Percentiles rank a stretch among this genome's conserved stretches.
Conservation (phyloP, 192 early-diverging fungal genomes). For the Entomortierella beljakovae region DNA sequence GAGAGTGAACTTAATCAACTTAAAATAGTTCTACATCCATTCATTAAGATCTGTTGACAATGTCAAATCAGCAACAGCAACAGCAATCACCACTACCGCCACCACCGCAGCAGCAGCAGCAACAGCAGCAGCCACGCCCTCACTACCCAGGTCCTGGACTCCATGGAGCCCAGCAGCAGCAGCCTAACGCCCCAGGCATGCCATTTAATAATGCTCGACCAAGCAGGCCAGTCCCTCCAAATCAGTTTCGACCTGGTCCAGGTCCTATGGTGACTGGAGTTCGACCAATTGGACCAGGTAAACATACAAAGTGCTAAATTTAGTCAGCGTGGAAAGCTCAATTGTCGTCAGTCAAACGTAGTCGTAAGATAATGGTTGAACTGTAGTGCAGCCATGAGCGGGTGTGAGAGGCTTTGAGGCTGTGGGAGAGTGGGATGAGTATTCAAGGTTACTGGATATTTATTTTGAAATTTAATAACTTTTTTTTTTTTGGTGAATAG, state of each 20-base stretch:
- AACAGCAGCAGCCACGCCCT: not conserved
- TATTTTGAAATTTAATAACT: too few species aligned
- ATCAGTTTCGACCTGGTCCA: constrained; percentile 21
- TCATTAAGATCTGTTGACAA: too few species aligned
- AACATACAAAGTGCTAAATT: not conserved
- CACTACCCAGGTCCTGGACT: too few species aligned
- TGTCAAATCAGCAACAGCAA: constrained; percentile 23
- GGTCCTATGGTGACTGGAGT: constrained; percentile 5
- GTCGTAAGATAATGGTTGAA: not conserved
- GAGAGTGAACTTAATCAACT: too few species aligned
- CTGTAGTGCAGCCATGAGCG: too few species aligned
- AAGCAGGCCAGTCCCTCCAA: constrained; percentile 10
- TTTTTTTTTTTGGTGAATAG: constrained; percentile 6
- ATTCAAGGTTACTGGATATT: too few species aligned
- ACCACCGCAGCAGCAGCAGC: constrained; percentile 14
- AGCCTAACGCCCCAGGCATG: constrained; percentile 16
- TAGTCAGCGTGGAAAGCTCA: not conserved
- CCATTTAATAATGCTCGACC: constrained; percentile 19
- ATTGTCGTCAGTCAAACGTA: not conserved
- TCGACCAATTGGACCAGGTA: constrained; percentile 30
- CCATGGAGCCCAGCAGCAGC: constrained; percentile 19
- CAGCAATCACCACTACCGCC: not conserved
- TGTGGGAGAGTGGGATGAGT: too few species aligned
- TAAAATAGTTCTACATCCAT: too few species aligned
- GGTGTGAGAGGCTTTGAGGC: too few species aligned